phyloP scores from a whole-genome alignment of 2,329 filamentous ascomycete genomes.

The Cryphonectria carpinicola region DNA sequence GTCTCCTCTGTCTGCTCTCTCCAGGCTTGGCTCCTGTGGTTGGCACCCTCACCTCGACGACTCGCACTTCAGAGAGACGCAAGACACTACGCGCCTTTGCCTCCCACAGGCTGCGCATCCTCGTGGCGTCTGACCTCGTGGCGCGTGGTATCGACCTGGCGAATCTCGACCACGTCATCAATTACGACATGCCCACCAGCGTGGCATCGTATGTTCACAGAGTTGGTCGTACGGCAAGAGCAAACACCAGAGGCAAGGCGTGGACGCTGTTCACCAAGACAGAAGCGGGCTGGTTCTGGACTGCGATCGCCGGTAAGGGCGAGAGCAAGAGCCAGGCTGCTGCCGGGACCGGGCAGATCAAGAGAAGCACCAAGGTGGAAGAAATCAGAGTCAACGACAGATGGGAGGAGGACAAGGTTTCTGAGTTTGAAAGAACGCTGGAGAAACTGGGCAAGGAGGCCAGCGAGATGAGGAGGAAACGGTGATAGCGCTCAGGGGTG shows the following conservation, averaged over 20 bases:
- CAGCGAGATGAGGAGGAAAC: conserved; percentile 35
- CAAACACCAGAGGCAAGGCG: conserved; percentile 73
- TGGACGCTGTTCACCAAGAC: conserved; percentile 85
- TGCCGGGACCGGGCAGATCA: conserved; percentile 46
- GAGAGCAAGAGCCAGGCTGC: conserved; percentile 50
- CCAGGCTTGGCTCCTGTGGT: conserved; percentile 61
- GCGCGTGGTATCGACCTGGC: conserved; percentile 86
- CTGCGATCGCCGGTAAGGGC: conserved; percentile 68
- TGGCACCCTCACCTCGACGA: conserved; percentile 77
- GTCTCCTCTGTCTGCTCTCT: conserved; percentile 71
- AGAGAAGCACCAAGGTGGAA: conserved; percentile 50
- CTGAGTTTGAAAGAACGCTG: conserved; percentile 60
- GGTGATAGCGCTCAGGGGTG: background rate
- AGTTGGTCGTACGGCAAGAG: conserved; percentile 87
- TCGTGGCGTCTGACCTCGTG: conserved; percentile 92
- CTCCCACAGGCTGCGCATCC: conserved; percentile 65
- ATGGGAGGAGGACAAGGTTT: conserved; percentile 52
- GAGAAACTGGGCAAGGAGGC: conserved; percentile 67
- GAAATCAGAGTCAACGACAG: conserved; percentile 49
- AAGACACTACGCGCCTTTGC: conserved; percentile 71
- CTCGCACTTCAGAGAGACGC: conserved; percentile 70
- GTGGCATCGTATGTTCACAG: conserved; percentile 87
- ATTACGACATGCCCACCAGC: conserved; percentile 88
- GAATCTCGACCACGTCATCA: conserved; percentile 81
- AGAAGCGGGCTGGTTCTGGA: conserved; percentile 92